Base-by-base conservation (phyloP, 345 rosid genomes). In the Sisymbrium altissimum region DNA sequence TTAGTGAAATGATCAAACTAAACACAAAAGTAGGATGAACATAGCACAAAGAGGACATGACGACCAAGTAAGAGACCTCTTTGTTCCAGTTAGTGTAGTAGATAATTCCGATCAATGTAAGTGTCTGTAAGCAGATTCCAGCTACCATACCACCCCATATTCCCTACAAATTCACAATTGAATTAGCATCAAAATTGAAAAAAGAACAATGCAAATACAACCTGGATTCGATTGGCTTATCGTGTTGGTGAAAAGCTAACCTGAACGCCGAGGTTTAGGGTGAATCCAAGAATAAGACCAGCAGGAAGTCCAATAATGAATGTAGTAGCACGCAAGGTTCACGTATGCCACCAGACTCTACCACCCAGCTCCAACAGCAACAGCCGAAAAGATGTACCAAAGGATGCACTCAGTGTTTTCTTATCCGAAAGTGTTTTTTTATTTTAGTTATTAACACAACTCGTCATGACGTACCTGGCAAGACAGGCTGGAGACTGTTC, bases 321-420 rank as follows among this genome's bases (percentile, higher is more conserved):
- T n/a, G n/a, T 91, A 94, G 55, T 94, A 91, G 63, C 98, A 89
- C 1, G 82, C 96, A 5, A 91, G 83, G 82, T 94, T 94, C 64
- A 94, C 85, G 75, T 89, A 94, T 2, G 96, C 97, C 13, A 91
- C 90, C 5, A 87, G 75, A 46, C 89, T 69, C 70, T 94, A 97
- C 98, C 98, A 94, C 73, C 98, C 98, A 5, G 95, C 98, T 79
- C 97, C 98, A 80, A 94, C 85, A 39, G 98, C 98, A 67, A 94
- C 97, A 30, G 97, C 97, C 91, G 30, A 39, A 64, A 25, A 2
- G 6, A 18, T 1, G 33, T 13, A 33, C 49, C 59, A 55, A 45
- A 61, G 48, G 19, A 6, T 40, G 56, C 27, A 58, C 32, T 71
- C 50, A 8, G 1, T 17, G 7, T 38, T 38, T 35, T 23, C 5